These are phyloP conservation scores for Neurospora discreta DNA, from an alignment of 495 filamentous ascomycete species.

Conservation along the genomic window DNA sequence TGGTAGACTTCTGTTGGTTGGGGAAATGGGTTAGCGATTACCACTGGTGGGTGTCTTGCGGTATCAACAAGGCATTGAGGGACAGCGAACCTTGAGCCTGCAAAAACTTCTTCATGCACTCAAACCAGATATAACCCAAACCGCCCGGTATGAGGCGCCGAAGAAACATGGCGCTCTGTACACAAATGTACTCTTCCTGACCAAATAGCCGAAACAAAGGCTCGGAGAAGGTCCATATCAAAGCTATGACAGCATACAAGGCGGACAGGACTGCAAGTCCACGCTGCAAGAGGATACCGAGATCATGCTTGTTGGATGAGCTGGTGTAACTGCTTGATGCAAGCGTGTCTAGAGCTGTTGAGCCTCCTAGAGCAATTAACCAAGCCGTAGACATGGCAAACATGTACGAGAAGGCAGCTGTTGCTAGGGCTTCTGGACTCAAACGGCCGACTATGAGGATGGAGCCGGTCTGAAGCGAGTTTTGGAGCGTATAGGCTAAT, in stretches of 20 bases:
- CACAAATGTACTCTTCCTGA: constrained; percentile 67
- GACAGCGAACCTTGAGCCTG: constrained; percentile 64
- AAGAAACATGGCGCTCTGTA: constrained; percentile 65
- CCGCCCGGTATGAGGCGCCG: constrained; percentile 74
- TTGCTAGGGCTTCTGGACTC: constrained; percentile 70
- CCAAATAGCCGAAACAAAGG: constrained; percentile 66
- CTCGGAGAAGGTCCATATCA: constrained; percentile 70
- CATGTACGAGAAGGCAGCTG: constrained; percentile 82
- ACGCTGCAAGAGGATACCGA: constrained; percentile 73
- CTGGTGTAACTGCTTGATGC: constrained; percentile 82
- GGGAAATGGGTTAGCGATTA: background rate
- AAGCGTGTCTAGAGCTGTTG: constrained; percentile 81
- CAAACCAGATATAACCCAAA: constrained; percentile 85
- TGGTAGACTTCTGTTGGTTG: constrained; percentile 60
- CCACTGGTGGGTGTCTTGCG: background rate
- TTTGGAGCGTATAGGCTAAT: constrained; percentile 80
- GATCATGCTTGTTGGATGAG: constrained; percentile 67
- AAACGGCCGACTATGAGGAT: constrained; percentile 71
- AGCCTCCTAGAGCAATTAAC: constrained; percentile 86
- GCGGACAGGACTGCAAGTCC: constrained; percentile 61
- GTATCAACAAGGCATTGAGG: background rate
- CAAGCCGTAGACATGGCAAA: constrained; percentile 87
- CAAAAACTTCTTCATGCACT: constrained; percentile 82
- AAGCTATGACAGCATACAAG: constrained; percentile 66
- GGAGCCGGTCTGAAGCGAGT: constrained; percentile 75